Base-by-base conservation (phyloP, 2,329 filamentous ascomycete genomes). In the Lasiodiplodia citricola region DNA sequence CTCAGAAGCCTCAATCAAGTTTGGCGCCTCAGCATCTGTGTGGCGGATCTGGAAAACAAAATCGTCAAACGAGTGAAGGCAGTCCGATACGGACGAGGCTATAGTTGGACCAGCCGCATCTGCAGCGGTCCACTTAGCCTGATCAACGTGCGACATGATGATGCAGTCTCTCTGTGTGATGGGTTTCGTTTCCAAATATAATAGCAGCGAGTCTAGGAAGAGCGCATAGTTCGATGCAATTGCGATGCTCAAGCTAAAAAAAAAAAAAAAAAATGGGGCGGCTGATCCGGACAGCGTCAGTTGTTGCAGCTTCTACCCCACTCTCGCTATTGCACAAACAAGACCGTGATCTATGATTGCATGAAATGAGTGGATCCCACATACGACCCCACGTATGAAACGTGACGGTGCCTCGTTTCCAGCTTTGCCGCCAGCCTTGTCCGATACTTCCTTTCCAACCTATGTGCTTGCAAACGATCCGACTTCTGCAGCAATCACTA, bases 1-100 rank as follows among this genome's bases (percentile, higher is more conserved):
- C 21, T 44, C 37, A 11, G 69, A 58, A 44, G 68, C 23, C 10
- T 60, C 55, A 2, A 75, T 58, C 44, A 74, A 70, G 14, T 35
- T 35, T 38, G 16, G 16, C 55, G 31, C 44, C 69, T 71, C 8
- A 7, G 7, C n/a, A 28, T 3, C 13, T 2, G 21, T 23, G 31
- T 1, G n/a, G 31, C 1, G 5, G 21, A 25, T 18, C 8, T 21
- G 25, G 31, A 23, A 55, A 25, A 23, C n/a, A 18, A 65, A 25
- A 21, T 52, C 21, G n/a, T 55, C 11, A 31, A 65, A 65, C 3
- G 50, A 65, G 18, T 21, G 18, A 16, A 65, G 31, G 3, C 62
- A 65, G 6, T 16, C 14, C 11, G 50, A 21, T 13, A 65, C 62
- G 23, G 25, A 14, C n/a, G 21, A 38, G 23, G 23, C 44, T 21